These are phyloP conservation scores for Ruellia speciosa DNA, from an alignment of 305 asterid species.

Conservation along the genomic window DNA sequence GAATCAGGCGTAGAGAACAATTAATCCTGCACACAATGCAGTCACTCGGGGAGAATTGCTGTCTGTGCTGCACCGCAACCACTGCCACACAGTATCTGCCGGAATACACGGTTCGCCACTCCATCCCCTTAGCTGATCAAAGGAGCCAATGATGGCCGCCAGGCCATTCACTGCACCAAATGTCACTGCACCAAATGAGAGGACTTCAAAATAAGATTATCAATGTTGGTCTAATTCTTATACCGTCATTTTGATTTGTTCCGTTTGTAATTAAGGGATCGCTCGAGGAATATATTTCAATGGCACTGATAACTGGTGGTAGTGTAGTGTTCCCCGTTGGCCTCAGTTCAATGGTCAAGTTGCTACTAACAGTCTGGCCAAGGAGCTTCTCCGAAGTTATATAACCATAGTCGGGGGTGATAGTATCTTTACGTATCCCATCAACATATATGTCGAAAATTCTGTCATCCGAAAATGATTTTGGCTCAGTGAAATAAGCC, in stretches of 20 bases:
- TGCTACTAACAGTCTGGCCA: not conserved
- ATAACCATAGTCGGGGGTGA: not conserved
- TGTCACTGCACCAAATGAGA: conserved; percentile 13
- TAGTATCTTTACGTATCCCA: not conserved
- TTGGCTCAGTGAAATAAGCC: conserved; percentile 21
- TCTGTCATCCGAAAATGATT: not conserved
- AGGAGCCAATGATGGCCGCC: conserved; percentile 1
- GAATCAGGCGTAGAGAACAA: not conserved
- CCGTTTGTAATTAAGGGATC: conserved; percentile 18
- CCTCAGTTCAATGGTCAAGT: conserved; percentile 17
- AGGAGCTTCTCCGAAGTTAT: not conserved
- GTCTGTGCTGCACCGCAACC: conserved; percentile 15
- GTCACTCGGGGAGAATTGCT: conserved; percentile 19
- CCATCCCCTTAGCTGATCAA: conserved; percentile 19
- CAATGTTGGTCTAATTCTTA: conserved; percentile 1
- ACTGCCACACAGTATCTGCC: conserved; percentile 8
- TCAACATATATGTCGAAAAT: conserved; percentile 13
- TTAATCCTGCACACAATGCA: conserved; percentile 5
- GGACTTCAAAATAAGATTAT: not conserved
- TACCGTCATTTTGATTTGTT: conserved; percentile 19
- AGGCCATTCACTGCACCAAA: conserved; percentile 19
- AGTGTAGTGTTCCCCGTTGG: conserved; percentile 5
- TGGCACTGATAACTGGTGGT: conserved; percentile 23
- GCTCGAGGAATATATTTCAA: conserved; percentile 21
- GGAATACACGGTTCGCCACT: conserved; percentile 26